Evolutionary conservation across 1,284 basidiomycete genomes (phyloP), one percentile per base, ranked within the genome.

Genomic region (Neolentinus lepideus): DNA sequence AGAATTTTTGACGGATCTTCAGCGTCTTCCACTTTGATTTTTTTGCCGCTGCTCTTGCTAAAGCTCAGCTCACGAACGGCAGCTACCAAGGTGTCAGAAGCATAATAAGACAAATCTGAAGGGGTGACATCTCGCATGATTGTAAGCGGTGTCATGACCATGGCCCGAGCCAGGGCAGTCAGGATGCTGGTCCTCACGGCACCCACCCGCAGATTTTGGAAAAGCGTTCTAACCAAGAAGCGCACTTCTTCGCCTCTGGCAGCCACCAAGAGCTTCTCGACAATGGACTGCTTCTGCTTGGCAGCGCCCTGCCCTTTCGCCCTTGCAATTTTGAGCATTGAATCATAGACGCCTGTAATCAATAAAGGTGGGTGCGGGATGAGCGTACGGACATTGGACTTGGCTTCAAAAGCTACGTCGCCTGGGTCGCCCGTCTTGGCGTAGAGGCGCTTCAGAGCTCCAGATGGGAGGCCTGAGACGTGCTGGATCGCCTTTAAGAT

Each of bases 191-290:
- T 84, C 57, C 90, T 77, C 33, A 96, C 92, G 1, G 94, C 94
- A 9, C 92, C 92, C 26, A 92, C 90, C 25, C 94, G 82, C 43
- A 97, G 75, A 69, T 96, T 91, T 61, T 86, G 85, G 36, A 83
- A 82, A 33, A 97, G 76, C 2, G 85, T 94, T 43, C 94, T 80
- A 29, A 90, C 88, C 19, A 97, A 75, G 63, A 86, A 98, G 27
- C 94, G 80, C 21, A 83, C 80, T 71, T 98, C 93, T 67, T 97
- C 94, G 11, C 93, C 94, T 56, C 80, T 83, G 0, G 92, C 87
- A 6, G 92, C 81, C 1, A 97, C 83, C 25, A 97, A 79, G 35
- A 97, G 77, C 64, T 84, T 88, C 62, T 93, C 86, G 1, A 94
- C 88, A 26, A 92, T 78, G 46, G 83, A 81, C 51, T 90, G 87